Evolutionary conservation across 2,329 filamentous ascomycete genomes (phyloP).

Genomic region (Acarospora socialis): DNA sequence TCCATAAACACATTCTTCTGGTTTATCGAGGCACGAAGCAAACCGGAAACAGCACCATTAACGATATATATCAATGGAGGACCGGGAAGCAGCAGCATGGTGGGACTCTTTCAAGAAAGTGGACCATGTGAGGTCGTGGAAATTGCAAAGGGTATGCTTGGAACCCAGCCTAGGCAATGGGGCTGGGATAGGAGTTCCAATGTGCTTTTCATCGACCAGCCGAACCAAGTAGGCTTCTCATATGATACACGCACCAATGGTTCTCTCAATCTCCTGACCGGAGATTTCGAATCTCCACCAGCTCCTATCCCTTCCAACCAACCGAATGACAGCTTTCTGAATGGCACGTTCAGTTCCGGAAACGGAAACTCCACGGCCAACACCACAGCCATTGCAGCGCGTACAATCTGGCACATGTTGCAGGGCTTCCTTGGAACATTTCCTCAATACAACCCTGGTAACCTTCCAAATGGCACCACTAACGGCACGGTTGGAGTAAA

Average conservation of each 20-base stretch:
- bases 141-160: slow-evolving; percentile 26
- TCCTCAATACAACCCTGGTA: slow-evolving; percentile 41
- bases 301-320: slow-evolving; percentile 15
- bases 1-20: slow-evolving; percentile 27
- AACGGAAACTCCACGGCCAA: slow-evolving; percentile 37
- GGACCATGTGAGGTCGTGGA: slow-evolving; percentile 30
- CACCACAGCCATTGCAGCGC: slow-evolving; percentile 42
- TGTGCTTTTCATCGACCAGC: slow-evolving; percentile 31
- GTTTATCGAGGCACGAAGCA: slow-evolving; percentile 29
- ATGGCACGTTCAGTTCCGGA: slow-evolving; percentile 51
- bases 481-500: slow-evolving; percentile 41
- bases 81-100: slow-evolving; percentile 38
- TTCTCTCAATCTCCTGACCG: slow-evolving; percentile 25
- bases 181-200: slow-evolving; percentile 34
- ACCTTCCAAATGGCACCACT: slow-evolving; percentile 22
- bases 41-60: slow-evolving; percentile 32
- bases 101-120: slow-evolving; percentile 37
- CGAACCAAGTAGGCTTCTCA: slow-evolving; percentile 36
- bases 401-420: slow-evolving; percentile 50
- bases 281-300: slow-evolving; percentile 20
- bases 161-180: slow-evolving; percentile 32
- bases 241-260: slow-evolving; percentile 32
- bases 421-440: slow-evolving; percentile 43
- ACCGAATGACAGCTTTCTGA: slow-evolving; percentile 29
- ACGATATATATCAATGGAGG: slow-evolving; percentile 40